phyloP scores from a whole-genome alignment of 2,329 filamentous ascomycete species.

The Colletotrichum lindemuthianum region DNA sequence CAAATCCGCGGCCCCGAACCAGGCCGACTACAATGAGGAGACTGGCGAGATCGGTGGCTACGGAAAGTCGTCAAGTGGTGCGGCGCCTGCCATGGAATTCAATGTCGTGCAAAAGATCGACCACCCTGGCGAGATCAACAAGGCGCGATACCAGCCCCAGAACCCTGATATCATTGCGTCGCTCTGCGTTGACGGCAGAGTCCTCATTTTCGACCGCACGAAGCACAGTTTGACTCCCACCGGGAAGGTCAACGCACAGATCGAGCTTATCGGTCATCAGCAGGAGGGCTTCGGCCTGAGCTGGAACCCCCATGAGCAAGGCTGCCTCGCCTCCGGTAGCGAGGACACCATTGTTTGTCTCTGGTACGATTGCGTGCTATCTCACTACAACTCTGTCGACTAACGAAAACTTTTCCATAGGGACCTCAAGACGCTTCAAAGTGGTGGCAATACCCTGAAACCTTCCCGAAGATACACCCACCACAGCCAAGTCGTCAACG shows the following conservation, averaged over 20 bases:
- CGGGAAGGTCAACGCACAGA: constrained; percentile 80
- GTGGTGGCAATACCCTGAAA: constrained; percentile 74
- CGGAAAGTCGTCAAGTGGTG: constrained; percentile 70
- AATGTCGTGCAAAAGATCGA: constrained; percentile 95
- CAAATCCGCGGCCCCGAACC: constrained; percentile 77
- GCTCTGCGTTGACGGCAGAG: constrained; percentile 85
- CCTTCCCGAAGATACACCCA: constrained; percentile 83
- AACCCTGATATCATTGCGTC: constrained; percentile 98
- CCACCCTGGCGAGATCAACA: constrained; percentile 97
- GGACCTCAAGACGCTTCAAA: constrained; percentile 82
- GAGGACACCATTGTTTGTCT: constrained; percentile 92
- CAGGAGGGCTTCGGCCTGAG: constrained; percentile 91
- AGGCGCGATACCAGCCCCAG: constrained; percentile 96
- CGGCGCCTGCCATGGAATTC: constrained; percentile 82
- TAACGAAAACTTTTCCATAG: constrained; percentile 51
- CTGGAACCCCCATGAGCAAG: constrained; percentile 88
- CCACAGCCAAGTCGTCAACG: constrained; percentile 92
- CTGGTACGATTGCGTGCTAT: constrained; percentile 68
- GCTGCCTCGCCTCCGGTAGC: constrained; percentile 87
- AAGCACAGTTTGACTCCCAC: constrained; percentile 87
- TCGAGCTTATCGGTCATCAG: constrained; percentile 85
- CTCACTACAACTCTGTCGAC: background rate
- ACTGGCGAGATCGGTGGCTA: constrained; percentile 94
- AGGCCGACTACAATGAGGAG: constrained; percentile 89
- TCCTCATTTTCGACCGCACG: constrained; percentile 94